phyloP scores from a whole-genome alignment of 1,139 yeast species.

The Candida neerlandica region DNA sequence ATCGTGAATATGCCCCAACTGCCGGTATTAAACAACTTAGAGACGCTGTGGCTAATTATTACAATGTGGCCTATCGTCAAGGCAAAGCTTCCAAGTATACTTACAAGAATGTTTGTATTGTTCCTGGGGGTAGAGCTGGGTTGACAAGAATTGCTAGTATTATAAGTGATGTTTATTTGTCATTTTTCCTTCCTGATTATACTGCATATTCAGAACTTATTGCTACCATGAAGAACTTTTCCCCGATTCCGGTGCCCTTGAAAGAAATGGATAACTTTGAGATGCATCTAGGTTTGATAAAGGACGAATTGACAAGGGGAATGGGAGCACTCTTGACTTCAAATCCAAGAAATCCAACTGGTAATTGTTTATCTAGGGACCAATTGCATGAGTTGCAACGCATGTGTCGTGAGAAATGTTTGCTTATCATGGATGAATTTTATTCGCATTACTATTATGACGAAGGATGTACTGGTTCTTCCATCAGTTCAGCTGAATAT shows the following conservation, averaged over 20 bases:
- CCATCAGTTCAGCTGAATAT: conserved; percentile 57
- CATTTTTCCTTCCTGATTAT: conserved; percentile 68
- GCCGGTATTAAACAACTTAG: conserved; percentile 62
- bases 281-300: conserved; percentile 57
- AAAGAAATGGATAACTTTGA: conserved; percentile 63
- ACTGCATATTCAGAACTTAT: conserved; percentile 77
- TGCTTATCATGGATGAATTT: conserved; percentile 69
- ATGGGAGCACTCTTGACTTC: conserved; percentile 65
- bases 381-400: conserved; percentile 57
- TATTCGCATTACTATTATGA: conserved; percentile 66
- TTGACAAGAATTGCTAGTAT: conserved; percentile 68
- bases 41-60: conserved; percentile 63
- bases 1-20: conserved; percentile 67
- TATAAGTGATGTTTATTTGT: conserved; percentile 60
- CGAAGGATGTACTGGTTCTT: conserved; percentile 58
- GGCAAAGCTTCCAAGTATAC: conserved; percentile 57
- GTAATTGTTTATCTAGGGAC: conserved; percentile 54
- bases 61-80: conserved; percentile 59
- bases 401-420: conserved; percentile 58
- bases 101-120: conserved; percentile 66
- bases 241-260: conserved; percentile 69
- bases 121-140: conserved; percentile 74
- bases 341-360: conserved; percentile 71
- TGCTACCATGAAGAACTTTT: conserved; percentile 64
- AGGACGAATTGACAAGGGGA: conserved; percentile 60